Evolutionary conservation across 495 filamentous ascomycete species (phyloP).

Genomic region (Recurvomyces mirabilis): DNA sequence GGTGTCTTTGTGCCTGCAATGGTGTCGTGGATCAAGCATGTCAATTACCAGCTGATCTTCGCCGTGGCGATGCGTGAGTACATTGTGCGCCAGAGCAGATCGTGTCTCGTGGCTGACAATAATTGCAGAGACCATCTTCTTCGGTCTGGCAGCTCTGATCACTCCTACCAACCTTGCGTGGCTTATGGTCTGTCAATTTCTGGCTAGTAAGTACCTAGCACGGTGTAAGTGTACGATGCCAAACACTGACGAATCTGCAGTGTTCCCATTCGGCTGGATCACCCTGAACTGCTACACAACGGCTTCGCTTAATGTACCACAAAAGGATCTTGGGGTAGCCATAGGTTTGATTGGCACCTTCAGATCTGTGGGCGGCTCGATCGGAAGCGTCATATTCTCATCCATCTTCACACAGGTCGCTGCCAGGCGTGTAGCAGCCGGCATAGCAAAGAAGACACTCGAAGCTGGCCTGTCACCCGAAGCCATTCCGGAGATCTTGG

Average conservation of each 20-base stretch:
- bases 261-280: conserved; percentile 28
- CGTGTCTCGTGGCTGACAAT: not conserved
- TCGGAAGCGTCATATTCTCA: conserved; percentile 20
- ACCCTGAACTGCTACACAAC: conserved; percentile 27
- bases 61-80: conserved; percentile 26
- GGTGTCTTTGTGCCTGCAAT: conserved; percentile 28
- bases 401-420: conserved; percentile 16
- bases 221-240: too few relatives aligned
- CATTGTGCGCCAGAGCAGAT: too few relatives aligned
- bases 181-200: conserved; percentile 28
- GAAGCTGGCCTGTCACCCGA: conserved; percentile 16
- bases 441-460: conserved; percentile 19
- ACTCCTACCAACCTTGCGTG: conserved; percentile 26
- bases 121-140: conserved; percentile 26
- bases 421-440: conserved; percentile 18
- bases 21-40: conserved; percentile 29
- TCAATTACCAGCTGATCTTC: conserved; percentile 27
- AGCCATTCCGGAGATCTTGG: conserved; percentile 16
- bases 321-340: conserved; percentile 21
- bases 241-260: too few relatives aligned
- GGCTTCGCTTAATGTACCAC: conserved; percentile 28
- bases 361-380: conserved; percentile 17
- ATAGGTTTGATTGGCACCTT: conserved; percentile 23
- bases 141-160: conserved; percentile 24
- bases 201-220: too few relatives aligned